Evolutionary conservation across 768 basidiomycete genomes (phyloP), one percentile per base, ranked within the genome.

Genomic region (Trichaptum fuscoviolaceum): DNA sequence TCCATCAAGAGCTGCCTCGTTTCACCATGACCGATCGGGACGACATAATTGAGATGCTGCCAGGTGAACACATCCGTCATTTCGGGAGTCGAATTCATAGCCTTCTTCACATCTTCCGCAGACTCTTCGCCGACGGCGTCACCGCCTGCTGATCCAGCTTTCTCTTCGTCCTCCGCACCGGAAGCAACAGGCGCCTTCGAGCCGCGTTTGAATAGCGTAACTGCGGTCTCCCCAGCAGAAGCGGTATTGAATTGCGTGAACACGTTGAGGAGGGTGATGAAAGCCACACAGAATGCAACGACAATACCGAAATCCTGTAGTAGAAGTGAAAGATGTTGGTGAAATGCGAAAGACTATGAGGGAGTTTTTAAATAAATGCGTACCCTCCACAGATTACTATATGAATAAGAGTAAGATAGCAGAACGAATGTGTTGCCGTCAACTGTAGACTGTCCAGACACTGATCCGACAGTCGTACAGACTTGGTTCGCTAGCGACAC

Each of bases 121-220:
- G 20, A 65, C 25, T 67, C 62, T 20, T 65, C 67, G 59, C 30
- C 25, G 20, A 25, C 36, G n/a, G 68, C 72, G 23, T 30, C 67
- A 15, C 59, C 6, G 2, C 59, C 17, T 25, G 24, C 5, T 12
- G 59, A 17, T 12, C 30, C 30, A 12, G 10, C 23, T 23, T 61
- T 24, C 59, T 15, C 59, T 3, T 61, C 59, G 30, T 24, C 59
- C 23, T 30, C 27, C 15, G 25, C 3, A 12, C 30, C 59, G 25
- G 10, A 12, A 15, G 10, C 59, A 24, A 61, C 59, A 23, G 69
- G 58, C 4, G 30, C 64, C 27, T 77, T 80, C 0, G 85, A 70
- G 1, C 87, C 84, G 67, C 84, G 88, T 75, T 88, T 88, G 81
- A 88, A 95, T 15, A 91, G 81, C 57, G 86, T 80, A 30, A 89